Evolutionary conservation across 2,329 filamentous ascomycete genomes (phyloP).

Genomic region (Colletotrichum spaethianum): DNA sequence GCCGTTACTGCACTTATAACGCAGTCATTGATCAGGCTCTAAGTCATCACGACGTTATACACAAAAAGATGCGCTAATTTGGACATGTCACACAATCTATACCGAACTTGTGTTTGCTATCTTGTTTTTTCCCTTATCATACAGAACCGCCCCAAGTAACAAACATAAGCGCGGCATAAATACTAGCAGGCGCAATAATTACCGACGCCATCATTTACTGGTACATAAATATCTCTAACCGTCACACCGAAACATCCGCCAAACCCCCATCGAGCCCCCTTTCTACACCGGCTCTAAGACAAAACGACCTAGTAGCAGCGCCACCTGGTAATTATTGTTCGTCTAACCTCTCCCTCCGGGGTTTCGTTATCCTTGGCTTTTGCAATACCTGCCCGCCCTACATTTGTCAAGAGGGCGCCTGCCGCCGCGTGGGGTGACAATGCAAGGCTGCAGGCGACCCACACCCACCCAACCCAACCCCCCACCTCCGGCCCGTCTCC

Average conservation of each 20-base stretch:
- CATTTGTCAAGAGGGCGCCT: not conserved
- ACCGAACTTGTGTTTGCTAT: not conserved
- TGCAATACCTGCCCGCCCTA: not conserved
- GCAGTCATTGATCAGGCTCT: no score
- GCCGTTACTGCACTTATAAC: no score
- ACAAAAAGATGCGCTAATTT: not conserved
- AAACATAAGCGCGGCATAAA: not conserved
- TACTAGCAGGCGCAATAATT: not conserved
- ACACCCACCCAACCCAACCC: not conserved
- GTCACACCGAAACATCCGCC: conserved; percentile 1
- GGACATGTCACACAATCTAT: not conserved
- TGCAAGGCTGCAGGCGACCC: not conserved
- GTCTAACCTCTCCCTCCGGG: not conserved
- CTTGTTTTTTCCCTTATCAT: not conserved
- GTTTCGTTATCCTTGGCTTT: not conserved
- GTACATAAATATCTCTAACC: no score
- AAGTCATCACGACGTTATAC: not conserved
- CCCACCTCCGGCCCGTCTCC: not conserved
- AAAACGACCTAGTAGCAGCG: not conserved
- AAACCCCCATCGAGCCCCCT: not conserved
- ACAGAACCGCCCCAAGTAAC: not conserved
- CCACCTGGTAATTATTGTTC: not conserved
- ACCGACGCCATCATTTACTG: not conserved
- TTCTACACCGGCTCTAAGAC: not conserved
- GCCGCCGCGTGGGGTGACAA: not conserved